These are phyloP conservation scores for Crotalaria pallida DNA, from an alignment of 306 rosid species.

Conservation along the genomic window DNA sequence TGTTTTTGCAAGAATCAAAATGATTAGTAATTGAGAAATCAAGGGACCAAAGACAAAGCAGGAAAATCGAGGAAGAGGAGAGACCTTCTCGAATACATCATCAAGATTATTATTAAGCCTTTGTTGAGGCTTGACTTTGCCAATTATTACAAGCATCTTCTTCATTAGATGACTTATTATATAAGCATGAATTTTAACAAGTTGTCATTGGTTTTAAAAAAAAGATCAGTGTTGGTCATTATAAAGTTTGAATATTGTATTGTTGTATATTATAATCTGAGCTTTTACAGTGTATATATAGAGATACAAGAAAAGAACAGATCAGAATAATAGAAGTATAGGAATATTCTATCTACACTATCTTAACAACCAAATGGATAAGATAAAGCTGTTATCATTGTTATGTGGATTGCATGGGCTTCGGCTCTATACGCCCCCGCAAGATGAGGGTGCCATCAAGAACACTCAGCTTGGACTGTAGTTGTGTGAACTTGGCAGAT, in stretches of 20 bases:
- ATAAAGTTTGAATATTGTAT: too few relatives aligned
- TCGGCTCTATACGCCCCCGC: conserved; percentile 49
- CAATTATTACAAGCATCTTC: conserved; percentile 91
- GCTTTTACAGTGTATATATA: too few relatives aligned
- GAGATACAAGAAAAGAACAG: too few relatives aligned
- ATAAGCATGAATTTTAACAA: conserved; percentile 91
- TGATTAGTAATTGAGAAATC: not conserved
- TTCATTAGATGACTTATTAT: conserved; percentile 81
- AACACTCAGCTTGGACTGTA: not conserved
- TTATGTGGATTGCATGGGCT: conserved; percentile 86
- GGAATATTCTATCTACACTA: too few relatives aligned
- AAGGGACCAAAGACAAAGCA: not conserved
- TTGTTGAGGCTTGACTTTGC: conserved; percentile 88
- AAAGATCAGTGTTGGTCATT: too few relatives aligned
- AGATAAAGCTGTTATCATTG: too few relatives aligned
- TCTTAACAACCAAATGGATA: too few relatives aligned
- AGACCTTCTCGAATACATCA: conserved; percentile 74
- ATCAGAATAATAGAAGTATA: too few relatives aligned
- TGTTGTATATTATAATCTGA: too few relatives aligned
- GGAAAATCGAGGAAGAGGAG: not conserved
- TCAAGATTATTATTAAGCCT: conserved; percentile 64
- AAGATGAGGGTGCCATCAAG: not conserved
- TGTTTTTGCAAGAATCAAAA: conserved; percentile 19
- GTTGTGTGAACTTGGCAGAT: not conserved
- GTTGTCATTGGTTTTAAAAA: too few relatives aligned